Evolutionary conservation across 208 protist species (phyloP).

Genomic region (Leishmania major): DNA sequence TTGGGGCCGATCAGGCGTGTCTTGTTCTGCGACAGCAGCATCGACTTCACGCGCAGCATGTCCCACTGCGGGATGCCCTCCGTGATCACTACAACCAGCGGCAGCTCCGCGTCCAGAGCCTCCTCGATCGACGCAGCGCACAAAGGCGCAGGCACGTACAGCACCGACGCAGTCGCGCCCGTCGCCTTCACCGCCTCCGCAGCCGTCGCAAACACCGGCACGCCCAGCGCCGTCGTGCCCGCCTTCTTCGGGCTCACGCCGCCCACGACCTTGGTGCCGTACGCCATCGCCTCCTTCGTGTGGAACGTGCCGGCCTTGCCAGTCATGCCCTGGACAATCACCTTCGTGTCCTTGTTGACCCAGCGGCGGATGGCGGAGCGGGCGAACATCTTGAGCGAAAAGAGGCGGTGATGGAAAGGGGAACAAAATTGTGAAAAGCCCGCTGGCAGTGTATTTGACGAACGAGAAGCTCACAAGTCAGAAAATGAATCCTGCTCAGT

Average conservation of each 20-base stretch:
- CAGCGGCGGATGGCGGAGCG: conserved; percentile 63
- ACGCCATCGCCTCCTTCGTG: conserved; percentile 96
- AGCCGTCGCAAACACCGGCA: conserved; percentile 96
- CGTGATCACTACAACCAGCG: conserved; percentile 98
- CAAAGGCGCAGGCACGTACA: conserved; percentile 97
- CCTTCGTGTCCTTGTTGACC: conserved; percentile 97
- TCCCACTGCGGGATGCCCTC: conserved; percentile 99
- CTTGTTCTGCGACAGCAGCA: conserved; percentile 92
- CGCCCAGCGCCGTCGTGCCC: conserved; percentile 92
- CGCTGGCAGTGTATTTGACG: background rate
- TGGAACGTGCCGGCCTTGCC: conserved; percentile 99
- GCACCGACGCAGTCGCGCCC: conserved; percentile 94
- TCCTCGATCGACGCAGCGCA: conserved; percentile 97
- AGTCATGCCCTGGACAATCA: conserved; percentile 99
- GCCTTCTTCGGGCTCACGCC: conserved; percentile 97
- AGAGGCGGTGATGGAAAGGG: background rate
- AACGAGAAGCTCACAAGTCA: background rate
- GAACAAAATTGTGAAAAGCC: background rate
- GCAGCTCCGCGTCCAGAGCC: conserved; percentile 97
- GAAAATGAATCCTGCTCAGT: background rate
- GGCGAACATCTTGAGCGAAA: conserved; percentile 51
- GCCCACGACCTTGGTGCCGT: conserved; percentile 99
- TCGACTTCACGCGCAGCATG: conserved; percentile 96
- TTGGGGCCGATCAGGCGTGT: conserved; percentile 98
- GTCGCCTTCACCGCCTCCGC: conserved; percentile 92